Base-by-base conservation (phyloP, 768 basidiomycete species). In the Gloeostereum incarnatum region DNA sequence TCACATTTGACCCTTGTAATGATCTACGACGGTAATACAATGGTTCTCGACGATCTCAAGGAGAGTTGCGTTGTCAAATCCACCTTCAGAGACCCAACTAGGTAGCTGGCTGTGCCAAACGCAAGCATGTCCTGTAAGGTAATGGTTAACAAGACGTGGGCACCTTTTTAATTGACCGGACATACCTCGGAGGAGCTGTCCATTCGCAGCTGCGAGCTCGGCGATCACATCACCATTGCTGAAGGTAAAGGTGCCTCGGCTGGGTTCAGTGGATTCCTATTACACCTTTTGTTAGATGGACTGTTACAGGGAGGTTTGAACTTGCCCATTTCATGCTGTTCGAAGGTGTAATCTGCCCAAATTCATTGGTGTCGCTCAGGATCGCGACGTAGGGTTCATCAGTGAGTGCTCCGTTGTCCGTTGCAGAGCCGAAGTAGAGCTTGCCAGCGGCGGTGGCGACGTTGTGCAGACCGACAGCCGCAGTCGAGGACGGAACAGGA, bases 381-480 rank as follows among this genome's bases (percentile, higher is more conserved):
- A 59, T 60, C 2, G 59, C 53, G 10, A 54, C 50, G 45, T 68
- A 69, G 2, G 61, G 40, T 0, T 49, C 41, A 40, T 73, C 61
- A 8, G 48, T 54, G 26, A 73, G 50, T 51, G 71, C 68, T 1
- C 56, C 53, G 50, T 67, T 69, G 49, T 68, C 68, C 2, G 69
- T 69, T 20, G 69, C 69, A 21, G 63, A 54, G 20, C 70, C 68
- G 36, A 70, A 70, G 56, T 71, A 73, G 6, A 59, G 43, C 50
- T 68, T 69, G 2, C 63, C 62, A 4, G 61, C 56, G 4, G 58
- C 51, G 46, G 52, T 59, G 2, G 69, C 66, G 4, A 59, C 55
- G 6, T 45, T 48, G 50, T 69, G 56, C 6, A 69, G 45, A 30
- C 43, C 48, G 10, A 43, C 43, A 17, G 47, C 49, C 11, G 57